Percentiles rank a stretch among this genome's conserved stretches.
Evolutionary conservation across 2,329 filamentous ascomycete species (phyloP).

Genomic region (Plenodomus tracheiphilus): DNA sequence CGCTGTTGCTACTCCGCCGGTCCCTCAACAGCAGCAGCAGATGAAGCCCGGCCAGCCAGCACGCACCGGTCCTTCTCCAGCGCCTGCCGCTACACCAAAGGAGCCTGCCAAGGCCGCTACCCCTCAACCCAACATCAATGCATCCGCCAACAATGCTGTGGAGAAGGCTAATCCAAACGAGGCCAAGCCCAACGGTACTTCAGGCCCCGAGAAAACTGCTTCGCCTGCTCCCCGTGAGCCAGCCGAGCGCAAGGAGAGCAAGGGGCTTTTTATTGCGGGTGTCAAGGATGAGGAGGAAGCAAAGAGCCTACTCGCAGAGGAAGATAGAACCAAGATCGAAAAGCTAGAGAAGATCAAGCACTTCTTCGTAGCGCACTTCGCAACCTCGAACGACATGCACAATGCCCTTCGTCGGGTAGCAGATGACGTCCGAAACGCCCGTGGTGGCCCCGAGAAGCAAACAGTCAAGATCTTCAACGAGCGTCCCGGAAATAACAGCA

Average conservation of each 20-base stretch:
- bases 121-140: conserved; percentile 50
- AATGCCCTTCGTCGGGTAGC: conserved; percentile 74
- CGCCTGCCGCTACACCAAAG: conserved; percentile 46
- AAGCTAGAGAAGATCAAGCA: conserved; percentile 70
- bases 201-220: conserved; percentile 44
- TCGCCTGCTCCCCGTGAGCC: conserved; percentile 55
- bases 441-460: conserved; percentile 75
- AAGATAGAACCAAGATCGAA: conserved; percentile 79
- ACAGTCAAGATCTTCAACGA: conserved; percentile 83
- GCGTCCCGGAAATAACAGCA: conserved; percentile 44
- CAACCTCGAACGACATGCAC: conserved; percentile 77
- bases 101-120: conserved; percentile 55
- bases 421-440: conserved; percentile 73
- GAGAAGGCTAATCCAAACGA: conserved; percentile 49
- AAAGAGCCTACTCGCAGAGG: conserved; percentile 77
- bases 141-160: conserved; percentile 39
- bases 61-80: conserved; percentile 47
- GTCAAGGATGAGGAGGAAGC: conserved; percentile 82
- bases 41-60: conserved; percentile 44
- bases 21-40: conserved; percentile 48
- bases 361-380: conserved; percentile 87
- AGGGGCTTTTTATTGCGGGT: conserved; percentile 88
- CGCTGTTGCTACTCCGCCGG: conserved; percentile 40
- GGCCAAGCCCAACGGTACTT: conserved; percentile 55
- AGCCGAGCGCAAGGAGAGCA: conserved; percentile 64